Evolutionary conservation across 192 early-diverging fungal genomes (phyloP), one percentile per base, ranked within the genome.

Genomic region (Coemansia reversa): DNA sequence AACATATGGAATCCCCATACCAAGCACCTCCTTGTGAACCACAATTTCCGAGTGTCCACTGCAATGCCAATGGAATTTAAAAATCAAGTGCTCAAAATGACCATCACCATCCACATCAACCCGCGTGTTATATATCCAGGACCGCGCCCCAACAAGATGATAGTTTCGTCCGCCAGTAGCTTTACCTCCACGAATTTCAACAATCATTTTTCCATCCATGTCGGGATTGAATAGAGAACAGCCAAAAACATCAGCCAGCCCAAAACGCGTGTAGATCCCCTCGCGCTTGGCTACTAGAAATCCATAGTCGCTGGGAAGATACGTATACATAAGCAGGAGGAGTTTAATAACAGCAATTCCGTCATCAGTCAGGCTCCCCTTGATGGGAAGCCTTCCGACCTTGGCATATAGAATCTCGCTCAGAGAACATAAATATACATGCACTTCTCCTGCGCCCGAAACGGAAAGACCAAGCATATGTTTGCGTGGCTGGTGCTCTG

Each of bases 401-500:
- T 7, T 18, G 0, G 28, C 32, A n/a, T 58, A 39, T 12, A 39
- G 35, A 12, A 58, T 39, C 19, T 58, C 24, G 28, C 32, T 19
- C 32, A 23, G 0, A 9, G 29, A 39, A 29, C 56, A 58, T 16
- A 58, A 39, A 23, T 58, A 58, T 19, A 58, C 19, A 19, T 56
- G 28, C 12, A 58, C 16, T 39, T 39, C 56, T 19, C 56, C 56
- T 19, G 32, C 56, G 12, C 24, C 19, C 6, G 56, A 58, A 18
- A 58, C 7, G 3, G 32, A 32, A 39, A 58, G 35, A 32, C 12
- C 32, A 16, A 58, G 32, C 29, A 39, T 39, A n/a, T 58, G 39
- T 1, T 39, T 32, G 23, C 56, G 56, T 58, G 56, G 56, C 16
- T 58, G 56, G n/a, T 58, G 19, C 19, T 58, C 19, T 5, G 56